Base-by-base conservation (phyloP, 1,139 yeast species). In the Waltiozyma sp. region DNA sequence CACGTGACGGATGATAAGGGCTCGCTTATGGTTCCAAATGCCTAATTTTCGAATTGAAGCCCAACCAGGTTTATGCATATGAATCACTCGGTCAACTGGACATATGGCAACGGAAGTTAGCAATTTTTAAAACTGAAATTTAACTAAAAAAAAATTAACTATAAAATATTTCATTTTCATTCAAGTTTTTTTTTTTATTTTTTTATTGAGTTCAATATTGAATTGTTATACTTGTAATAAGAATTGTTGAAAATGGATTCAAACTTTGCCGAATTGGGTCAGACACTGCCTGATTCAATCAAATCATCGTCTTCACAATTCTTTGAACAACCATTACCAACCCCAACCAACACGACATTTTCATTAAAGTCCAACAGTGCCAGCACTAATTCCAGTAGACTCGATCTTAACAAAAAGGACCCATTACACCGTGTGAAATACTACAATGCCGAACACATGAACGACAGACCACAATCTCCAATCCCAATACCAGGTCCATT, bases 401-500 rank as follows among this genome's bases (percentile, higher is more conserved):
- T 35, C 23, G 24, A 35, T 18, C 19, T 41, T 10, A 28, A 28
- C n/a, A 42, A 28, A 11, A 41, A 36, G 14, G 45, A 40, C 33
- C 49, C 48, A 38, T 39, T 42, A 3, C 40, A 41, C 11, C 43
- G 46, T 18, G 19, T 45, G 10, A 44, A 44, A 18, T 11, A 41
- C n/a, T 40, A 28, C 11, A 26, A 38, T 6, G 42, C 48, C n/a
- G 46, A 45, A 7, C 13, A 13, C 8, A 41, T 39, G 13, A 10
- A 14, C n/a, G 34, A 40, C 3, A 47, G 54, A 19, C 40, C 55
- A 2, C 58, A 52, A 4, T 66, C 68, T 2, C 79, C 79, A 9
- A 60, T 73, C n/a, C 79, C 79, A 2, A 59, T 72, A 38, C 79
- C 79, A 0, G 65, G 64, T 39, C 78, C 79, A 3, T 59, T 64